Percentiles rank a stretch among this genome's conserved stretches.
phyloP scores from a whole-genome alignment of 257 asterid genomes.

The Nicotiana paniculata region DNA sequence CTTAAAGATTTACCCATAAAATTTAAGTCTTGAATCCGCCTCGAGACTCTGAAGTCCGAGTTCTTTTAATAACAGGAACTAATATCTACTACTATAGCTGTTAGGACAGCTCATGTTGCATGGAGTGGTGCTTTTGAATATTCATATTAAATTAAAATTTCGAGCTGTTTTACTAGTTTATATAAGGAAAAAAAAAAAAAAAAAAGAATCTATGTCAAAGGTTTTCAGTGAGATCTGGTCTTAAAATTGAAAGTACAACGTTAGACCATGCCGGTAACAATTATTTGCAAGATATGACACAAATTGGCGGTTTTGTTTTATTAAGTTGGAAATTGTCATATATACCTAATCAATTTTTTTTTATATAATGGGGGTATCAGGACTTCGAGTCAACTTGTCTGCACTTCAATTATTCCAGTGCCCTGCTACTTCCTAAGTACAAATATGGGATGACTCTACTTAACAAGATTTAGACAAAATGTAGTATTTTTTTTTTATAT shows the following conservation, averaged over 20 bases:
- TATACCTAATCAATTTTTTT: too few species aligned
- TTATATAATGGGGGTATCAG: background rate
- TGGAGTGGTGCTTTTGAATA: background rate
- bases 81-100: background rate
- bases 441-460: background rate
- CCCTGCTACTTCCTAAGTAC: background rate
- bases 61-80: background rate
- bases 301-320: background rate
- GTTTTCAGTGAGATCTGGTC: background rate
- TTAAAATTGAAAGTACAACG: background rate
- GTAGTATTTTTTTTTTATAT: too few species aligned
- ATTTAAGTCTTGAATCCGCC: too few species aligned
- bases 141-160: too few species aligned
- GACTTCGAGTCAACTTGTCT: background rate
- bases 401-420: too few species aligned
- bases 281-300: background rate
- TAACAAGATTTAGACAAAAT: too few species aligned
- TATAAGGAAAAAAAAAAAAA: too few species aligned
- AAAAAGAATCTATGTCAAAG: too few species aligned
- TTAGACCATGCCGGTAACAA: background rate
- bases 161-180: too few species aligned
- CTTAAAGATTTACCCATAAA: too few species aligned
- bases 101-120: background rate
- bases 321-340: background rate
- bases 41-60: background rate